A percentile compares a stretch with the other conserved stretches of the same genome.
phyloP scores from a whole-genome alignment of 257 asterid genomes.

The Solanum bulbocastanum region DNA sequence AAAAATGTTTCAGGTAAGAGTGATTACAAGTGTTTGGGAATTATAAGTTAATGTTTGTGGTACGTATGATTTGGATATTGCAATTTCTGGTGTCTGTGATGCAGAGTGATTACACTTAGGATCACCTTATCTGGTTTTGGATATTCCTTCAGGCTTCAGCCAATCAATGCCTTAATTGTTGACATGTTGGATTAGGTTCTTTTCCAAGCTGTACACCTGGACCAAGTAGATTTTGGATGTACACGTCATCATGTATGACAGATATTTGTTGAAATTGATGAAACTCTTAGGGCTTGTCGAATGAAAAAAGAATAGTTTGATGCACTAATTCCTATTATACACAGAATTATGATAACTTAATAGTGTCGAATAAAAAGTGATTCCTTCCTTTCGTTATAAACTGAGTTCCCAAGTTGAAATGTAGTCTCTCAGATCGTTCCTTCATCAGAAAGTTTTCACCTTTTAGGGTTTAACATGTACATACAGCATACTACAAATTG shows the following conservation, averaged over 20 bases:
- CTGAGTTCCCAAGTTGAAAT: too few relatives aligned
- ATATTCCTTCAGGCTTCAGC: conserved; percentile 12
- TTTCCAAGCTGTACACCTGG: conserved; percentile 18
- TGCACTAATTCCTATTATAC: neutral
- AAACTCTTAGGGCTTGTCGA: neutral
- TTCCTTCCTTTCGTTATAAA: neutral
- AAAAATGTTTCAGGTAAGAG: neutral
- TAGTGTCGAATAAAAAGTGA: neutral
- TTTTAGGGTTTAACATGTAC: neutral
- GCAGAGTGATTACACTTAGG: neutral
- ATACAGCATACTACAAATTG: too few relatives aligned
- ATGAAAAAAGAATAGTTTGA: neutral
- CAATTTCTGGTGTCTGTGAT: conserved; percentile 16
- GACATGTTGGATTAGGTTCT: conserved; percentile 20
- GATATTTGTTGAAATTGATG: neutral
- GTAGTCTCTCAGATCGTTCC: neutral
- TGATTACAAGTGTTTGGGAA: neutral
- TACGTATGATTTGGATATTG: conserved; percentile 10
- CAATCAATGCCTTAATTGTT: conserved; percentile 19
- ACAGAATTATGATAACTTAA: neutral
- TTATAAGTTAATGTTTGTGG: neutral
- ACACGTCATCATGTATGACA: neutral
- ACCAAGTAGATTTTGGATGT: neutral
- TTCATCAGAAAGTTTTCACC: neutral
- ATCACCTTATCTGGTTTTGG: conserved; percentile 37